Evolutionary conservation across 306 rosid genomes (phyloP).

Genomic region (Cercis canadensis): DNA sequence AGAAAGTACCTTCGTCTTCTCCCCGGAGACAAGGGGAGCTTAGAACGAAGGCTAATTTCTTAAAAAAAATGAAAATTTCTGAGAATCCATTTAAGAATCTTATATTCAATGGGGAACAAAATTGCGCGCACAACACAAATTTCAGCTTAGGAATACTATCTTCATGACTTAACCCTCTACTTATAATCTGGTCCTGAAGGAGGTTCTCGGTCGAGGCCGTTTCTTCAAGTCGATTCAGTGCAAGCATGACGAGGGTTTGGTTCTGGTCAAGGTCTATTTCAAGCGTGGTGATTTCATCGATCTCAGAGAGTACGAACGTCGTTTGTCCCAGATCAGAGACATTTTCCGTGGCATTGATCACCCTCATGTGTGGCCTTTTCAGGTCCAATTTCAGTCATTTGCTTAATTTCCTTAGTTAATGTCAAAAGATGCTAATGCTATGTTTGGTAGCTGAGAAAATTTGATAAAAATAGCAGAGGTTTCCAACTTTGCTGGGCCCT

Average conservation of each 20-base stretch:
- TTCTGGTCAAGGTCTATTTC: constrained; percentile 97
- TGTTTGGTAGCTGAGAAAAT: constrained; percentile 13
- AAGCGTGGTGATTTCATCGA: constrained; percentile 91
- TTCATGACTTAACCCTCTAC: constrained; percentile 93
- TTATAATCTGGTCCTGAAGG: constrained; percentile 88
- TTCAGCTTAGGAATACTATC: constrained; percentile 95
- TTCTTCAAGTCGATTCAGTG: constrained; percentile 95
- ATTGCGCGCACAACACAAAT: constrained; percentile 95
- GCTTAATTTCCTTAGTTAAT: not conserved
- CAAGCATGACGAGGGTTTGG: constrained; percentile 98
- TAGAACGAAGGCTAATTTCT: not conserved
- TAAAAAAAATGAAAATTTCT: constrained; percentile 4
- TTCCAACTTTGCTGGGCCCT: constrained; percentile 18
- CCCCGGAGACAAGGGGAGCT: not conserved
- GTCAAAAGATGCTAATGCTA: not conserved
- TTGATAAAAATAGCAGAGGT: not conserved
- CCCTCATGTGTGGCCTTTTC: constrained; percentile 98
- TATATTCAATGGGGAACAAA: constrained; percentile 73
- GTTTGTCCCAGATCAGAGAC: constrained; percentile 70
- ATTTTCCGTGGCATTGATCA: constrained; percentile 65
- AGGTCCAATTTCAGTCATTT: constrained; percentile 49
- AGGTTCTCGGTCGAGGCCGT: constrained; percentile 89
- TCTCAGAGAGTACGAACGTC: constrained; percentile 75
- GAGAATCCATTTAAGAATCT: not conserved
- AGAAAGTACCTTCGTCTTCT: not conserved